Base-by-base conservation (phyloP, 1,139 yeast genomes). In the Pichia sp. region DNA sequence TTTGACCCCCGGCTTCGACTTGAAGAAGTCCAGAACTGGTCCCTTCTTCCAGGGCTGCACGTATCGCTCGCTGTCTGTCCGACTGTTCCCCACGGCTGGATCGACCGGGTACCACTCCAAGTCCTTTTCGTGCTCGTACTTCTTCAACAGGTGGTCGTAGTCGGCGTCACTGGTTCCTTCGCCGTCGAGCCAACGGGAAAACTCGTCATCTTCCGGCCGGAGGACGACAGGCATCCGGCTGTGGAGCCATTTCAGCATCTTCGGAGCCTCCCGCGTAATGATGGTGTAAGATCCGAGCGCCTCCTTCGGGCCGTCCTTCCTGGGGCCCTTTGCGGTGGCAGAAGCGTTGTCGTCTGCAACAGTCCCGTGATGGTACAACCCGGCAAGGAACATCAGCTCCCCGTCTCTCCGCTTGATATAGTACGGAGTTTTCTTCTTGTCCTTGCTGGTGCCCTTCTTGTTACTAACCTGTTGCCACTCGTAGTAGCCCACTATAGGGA, bases 401-500 rank as follows among this genome's bases (percentile, higher is more conserved):
- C 72, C 67, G 53, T 77, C 78, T 44, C 74, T 75, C 8, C 87
- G 75, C 51, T 77, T 79, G 15, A 90, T 76, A 65, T 74, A 90
- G 66, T 85, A 81, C 0, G 97, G 97, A 61, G 80, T 83, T 53
- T 65, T 70, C 2, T 64, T 70, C 2, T 36, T 36, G 11, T 31
- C 11, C 15, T 36, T 36, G 4, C n/a, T 36, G 40, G 40, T 11
- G 7, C 15, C 45, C 8, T 42, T 16, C 29, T 42, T 42, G 2
- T 64, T 65, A 16, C 50, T 43, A 4, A 53, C 53, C 15, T 46
- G 42, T 4, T 57, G 49, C 97, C 97, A 90, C 68, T 90, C 98
- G 65, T 80, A 90, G 67, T 90, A 92, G 0, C 97, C 97, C 63
- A 81, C 80, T 45, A 87, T 78, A 0, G 96, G 92, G 0, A 90